These are phyloP conservation scores for Kuraishia capsulata DNA, from an alignment of 805 yeast genomes.

Conservation along the genomic window DNA sequence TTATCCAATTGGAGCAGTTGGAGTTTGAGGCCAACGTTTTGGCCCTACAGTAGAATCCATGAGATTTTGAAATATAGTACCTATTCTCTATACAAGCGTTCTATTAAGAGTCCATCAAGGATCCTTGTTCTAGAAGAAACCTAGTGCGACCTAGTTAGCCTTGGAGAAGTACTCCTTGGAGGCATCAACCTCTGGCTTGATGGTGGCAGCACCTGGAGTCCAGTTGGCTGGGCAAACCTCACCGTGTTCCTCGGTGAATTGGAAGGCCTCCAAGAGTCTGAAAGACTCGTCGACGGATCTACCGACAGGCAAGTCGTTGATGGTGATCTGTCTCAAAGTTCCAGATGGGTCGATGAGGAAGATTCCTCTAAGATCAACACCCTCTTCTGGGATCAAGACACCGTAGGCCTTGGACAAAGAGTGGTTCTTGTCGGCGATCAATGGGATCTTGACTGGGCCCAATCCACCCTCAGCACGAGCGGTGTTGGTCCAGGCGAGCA, in stretches of 20 bases:
- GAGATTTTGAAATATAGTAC: too few relatives aligned
- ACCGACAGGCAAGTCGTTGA: conserved; percentile 99
- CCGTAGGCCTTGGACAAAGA: conserved; percentile 92
- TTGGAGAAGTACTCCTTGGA: conserved; percentile 74
- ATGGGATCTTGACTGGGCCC: conserved; percentile 91
- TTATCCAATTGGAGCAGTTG: too few relatives aligned
- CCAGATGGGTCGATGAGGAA: conserved; percentile 97
- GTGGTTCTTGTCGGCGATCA: conserved; percentile 96
- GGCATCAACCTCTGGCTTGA: conserved; percentile 70
- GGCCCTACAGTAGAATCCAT: too few relatives aligned
- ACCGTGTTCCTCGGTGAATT: conserved; percentile 98
- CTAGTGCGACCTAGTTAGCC: too few relatives aligned
- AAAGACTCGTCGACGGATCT: conserved; percentile 97
- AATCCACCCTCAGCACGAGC: conserved; percentile 97
- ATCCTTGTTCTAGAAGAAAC: too few relatives aligned
- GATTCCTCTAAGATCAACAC: conserved; percentile 96
- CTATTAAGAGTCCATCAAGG: too few relatives aligned
- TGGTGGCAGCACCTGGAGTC: conserved; percentile 91
- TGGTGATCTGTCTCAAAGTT: conserved; percentile 87
- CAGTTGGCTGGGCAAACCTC: conserved; percentile 99
- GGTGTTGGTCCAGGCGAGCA: conserved; percentile 96
- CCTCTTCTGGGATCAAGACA: conserved; percentile 93
- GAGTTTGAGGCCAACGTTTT: too few relatives aligned
- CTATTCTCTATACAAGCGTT: too few relatives aligned
- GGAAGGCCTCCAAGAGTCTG: conserved; percentile 98